Evolutionary conservation across 2,329 filamentous ascomycete genomes (phyloP).

Genomic region (Aspergillus versicolor): DNA sequence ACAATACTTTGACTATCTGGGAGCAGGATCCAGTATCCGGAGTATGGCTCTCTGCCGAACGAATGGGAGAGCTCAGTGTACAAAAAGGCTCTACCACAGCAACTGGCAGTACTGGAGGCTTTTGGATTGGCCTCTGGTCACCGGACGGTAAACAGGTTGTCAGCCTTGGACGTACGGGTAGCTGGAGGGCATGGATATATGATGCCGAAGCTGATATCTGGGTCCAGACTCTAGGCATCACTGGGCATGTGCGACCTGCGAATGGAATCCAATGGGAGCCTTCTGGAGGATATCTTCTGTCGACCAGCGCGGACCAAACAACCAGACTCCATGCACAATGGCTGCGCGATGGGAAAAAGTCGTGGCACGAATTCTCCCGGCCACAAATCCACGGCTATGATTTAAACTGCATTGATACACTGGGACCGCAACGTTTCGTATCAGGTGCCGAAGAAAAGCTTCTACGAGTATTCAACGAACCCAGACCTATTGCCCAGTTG

Average conservation of each 20-base stretch:
- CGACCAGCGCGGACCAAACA: slow-evolving; percentile 89
- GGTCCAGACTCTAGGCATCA: slow-evolving; percentile 73
- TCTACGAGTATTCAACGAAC: slow-evolving; percentile 91
- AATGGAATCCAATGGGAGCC: slow-evolving; percentile 82
- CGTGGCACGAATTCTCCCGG: slow-evolving; percentile 94
- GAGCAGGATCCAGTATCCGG: slow-evolving; percentile 79
- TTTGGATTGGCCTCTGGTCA: slow-evolving; percentile 94
- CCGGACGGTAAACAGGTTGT: slow-evolving; percentile 72
- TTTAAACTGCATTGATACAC: slow-evolving; percentile 84
- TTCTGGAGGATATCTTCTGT: slow-evolving; percentile 79
- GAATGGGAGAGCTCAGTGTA: slow-evolving; percentile 88
- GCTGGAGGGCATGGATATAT: slow-evolving; percentile 84
- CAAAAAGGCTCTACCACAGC: slow-evolving; percentile 96
- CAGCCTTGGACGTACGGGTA: slow-evolving; percentile 85
- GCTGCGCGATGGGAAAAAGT: slow-evolving; percentile 54
- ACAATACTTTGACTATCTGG: slow-evolving; percentile 94
- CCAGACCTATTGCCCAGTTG: slow-evolving; percentile 75
- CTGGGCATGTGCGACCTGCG: slow-evolving; percentile 79
- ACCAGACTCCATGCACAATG: slow-evolving; percentile 83
- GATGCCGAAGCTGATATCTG: slow-evolving; percentile 64
- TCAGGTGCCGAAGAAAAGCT: slow-evolving; percentile 97
- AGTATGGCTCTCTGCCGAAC: slow-evolving; percentile 82
- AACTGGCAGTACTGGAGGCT: slow-evolving; percentile 91
- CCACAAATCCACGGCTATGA: slow-evolving; percentile 99
- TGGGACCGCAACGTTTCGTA: slow-evolving; percentile 75